Base-by-base conservation (phyloP, 768 basidiomycete species). In the Pulveroboletus sp. region DNA sequence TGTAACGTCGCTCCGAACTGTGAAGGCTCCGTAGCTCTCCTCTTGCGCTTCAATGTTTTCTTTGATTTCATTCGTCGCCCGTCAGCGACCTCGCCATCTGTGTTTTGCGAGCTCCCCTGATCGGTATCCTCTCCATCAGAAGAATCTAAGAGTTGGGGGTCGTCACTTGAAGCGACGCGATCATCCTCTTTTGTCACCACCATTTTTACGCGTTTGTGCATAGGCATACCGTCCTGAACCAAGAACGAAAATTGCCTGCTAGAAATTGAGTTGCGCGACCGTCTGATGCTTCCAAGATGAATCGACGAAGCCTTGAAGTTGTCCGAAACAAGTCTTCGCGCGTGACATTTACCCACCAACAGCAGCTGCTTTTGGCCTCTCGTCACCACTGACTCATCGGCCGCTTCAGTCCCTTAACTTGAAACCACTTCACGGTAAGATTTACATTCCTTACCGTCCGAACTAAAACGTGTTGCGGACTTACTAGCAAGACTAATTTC, bases 31-130 rank as follows among this genome's bases (percentile, higher is more conserved):
- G 88, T 88, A 20, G 90, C 90, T 49, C 90, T 75, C 27, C 86
- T 77, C 75, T 91, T 93, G 58, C 90, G 79, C 67, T 93, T 93
- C 45, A 79, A 69, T 0, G 89, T 93, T 66, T 89, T 85, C 49
- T 78, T 82, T 14, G 89, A 91, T 66, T 90, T 91, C 61, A 69
- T 63, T 37, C 64, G 68, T 57, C 80, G 78, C 44, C 78, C 63
- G 4, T 69, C 70, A 14, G 74, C 75, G 42, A 88, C 80, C 61
- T 89, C 85, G 56, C 85, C 83, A 9, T 80, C 82, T 17, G 81
- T 83, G 58, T 83, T 76, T 17, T 64, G 63, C 17, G 69, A 71
- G 32, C 47, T 55, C 30, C 53, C 60, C 40, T 63, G 59, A 53
- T 68, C 56, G 27, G 34, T 22, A 27, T 54, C 31, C 32, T 51